A percentile compares a stretch with the other conserved stretches of the same genome.
These are phyloP conservation scores for Xylaria sp. DNA, from an alignment of 2,329 filamentous ascomycete species.

Conservation along the genomic window DNA sequence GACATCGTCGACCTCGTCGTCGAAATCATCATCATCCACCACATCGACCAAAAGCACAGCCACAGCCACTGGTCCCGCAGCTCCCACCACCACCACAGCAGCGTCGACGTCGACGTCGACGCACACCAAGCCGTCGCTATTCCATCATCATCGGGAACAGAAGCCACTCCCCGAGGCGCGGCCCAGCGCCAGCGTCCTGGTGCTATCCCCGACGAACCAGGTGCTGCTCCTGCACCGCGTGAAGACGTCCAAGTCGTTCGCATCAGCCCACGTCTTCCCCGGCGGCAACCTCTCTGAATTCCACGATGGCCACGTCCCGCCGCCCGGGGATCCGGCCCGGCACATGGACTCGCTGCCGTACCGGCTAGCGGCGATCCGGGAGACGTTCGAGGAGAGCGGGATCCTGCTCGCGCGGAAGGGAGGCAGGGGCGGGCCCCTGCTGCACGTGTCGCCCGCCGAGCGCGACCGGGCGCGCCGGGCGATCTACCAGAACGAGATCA, in stretches of 20 bases:
- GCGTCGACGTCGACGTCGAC: constrained; percentile 2
- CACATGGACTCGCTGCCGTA: constrained; percentile 72
- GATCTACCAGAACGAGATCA: constrained; percentile 61
- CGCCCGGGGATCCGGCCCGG: constrained; percentile 43
- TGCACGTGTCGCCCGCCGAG: constrained; percentile 55
- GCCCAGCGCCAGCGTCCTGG: constrained; percentile 59
- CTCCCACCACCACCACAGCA: too few relatives aligned
- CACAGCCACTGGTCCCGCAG: too few relatives aligned
- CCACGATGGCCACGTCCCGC: constrained; percentile 63
- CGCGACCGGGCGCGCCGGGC: constrained; percentile 60
- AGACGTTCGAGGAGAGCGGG: constrained; percentile 93
- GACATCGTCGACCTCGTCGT: too few relatives aligned
- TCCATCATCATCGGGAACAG: background rate
- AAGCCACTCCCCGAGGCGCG: constrained; percentile 31
- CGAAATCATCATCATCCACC: background rate
- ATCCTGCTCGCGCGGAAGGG: constrained; percentile 33
- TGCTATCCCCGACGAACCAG: constrained; percentile 81
- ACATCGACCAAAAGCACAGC: too few relatives aligned
- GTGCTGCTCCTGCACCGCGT: constrained; percentile 85
- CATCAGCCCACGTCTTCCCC: constrained; percentile 91
- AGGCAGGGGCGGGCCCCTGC: constrained; percentile 44
- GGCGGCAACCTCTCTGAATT: constrained; percentile 75
- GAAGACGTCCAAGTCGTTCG: constrained; percentile 73
- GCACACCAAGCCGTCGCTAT: constrained; percentile 4
- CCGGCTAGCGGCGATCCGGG: constrained; percentile 75